Base-by-base conservation (phyloP, 208 protist genomes). In the Novymonas esmeraldas region DNA sequence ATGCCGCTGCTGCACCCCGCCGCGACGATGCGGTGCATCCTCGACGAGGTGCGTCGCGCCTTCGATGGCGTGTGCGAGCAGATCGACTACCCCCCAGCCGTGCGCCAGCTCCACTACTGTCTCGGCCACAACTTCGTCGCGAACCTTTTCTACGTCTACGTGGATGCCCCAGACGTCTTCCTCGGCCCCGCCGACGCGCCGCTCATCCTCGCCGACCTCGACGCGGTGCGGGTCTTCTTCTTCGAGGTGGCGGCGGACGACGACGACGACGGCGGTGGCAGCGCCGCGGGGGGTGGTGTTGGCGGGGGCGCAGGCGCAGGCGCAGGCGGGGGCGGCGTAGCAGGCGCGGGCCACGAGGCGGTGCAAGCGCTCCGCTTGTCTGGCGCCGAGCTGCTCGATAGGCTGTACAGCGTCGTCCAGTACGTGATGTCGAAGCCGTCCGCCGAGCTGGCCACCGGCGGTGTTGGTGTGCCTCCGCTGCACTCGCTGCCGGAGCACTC, bases 361-460 rank as follows among this genome's bases (percentile, higher is more conserved):
- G 62, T 29, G 0, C 54, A 62, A 24, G 38, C 56, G 20, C 22
- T 67, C 41, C 41, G 45, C 52, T 38, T 62, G 34, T 62, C 48
- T 0, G 61, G 51, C 6, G 45, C 57, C 18, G 67, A 70, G 48
- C 46, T 90, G 10, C 55, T 90, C 20, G 60, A 71, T 3, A 68
- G 80, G 33, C 66, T 93, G 13, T 78, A 71, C 56, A 63, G 71
- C 24, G 73, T 90, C 22, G 78, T 90, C 26, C 76, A 71, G 38
- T 84, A 85, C 63, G 74, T 89, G 28, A 82, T 93, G 75, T 64
- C 79, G 16, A 76, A 78, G 42, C 33, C 80, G 22, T 89, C 87
- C 6, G 31, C 64, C 16, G 59, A 77, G 46, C 76, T 93, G 3
- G 59, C 79, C 16, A 59, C 66, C 4, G 87, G 87, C 41, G 75